Conservation (phyloP, 2,329 filamentous ascomycete species). For the Aphanocladium album region DNA sequence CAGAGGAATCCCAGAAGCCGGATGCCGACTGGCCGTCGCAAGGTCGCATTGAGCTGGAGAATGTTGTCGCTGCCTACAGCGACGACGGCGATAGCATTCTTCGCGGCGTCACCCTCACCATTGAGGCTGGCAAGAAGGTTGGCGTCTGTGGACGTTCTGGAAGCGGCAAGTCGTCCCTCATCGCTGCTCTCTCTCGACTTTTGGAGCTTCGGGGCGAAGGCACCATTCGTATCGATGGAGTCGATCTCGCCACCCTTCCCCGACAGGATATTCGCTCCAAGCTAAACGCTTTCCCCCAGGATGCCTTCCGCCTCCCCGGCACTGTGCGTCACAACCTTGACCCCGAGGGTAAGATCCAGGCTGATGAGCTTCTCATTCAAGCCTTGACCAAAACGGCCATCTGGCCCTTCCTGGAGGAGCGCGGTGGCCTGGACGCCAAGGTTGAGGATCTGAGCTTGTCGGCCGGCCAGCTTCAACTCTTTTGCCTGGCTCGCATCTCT, state of each 20-base stretch:
- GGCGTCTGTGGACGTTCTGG: constrained; percentile 49
- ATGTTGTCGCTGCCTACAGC: constrained; percentile 24
- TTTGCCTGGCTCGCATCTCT: constrained; percentile 43
- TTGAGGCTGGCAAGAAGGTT: constrained; percentile 39
- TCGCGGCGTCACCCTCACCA: constrained; percentile 14
- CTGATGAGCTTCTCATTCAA: constrained; percentile 34
- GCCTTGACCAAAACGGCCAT: constrained; percentile 40
- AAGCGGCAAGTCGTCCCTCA: constrained; percentile 45
- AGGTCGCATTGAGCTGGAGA: constrained; percentile 23
- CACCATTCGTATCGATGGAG: constrained; percentile 37
- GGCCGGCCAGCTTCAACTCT: constrained; percentile 42
- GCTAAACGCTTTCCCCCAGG: constrained; percentile 44
- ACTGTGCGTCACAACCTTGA: constrained; percentile 44
- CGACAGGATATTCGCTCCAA: constrained; percentile 38
- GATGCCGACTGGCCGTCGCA: constrained; percentile 23
- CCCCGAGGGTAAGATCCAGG: constrained; percentile 26
- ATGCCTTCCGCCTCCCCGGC: constrained; percentile 41
- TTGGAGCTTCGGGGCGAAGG: constrained; percentile 33
- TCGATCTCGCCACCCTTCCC: constrained; percentile 36
- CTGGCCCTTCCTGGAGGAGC: constrained; percentile 31
- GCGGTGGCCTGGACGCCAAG: constrained; percentile 32
- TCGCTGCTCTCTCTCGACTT: constrained; percentile 43
- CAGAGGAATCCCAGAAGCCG: background rate
- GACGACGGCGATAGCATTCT: constrained; percentile 13
- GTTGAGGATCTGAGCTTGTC: constrained; percentile 32